phyloP scores from a whole-genome alignment of 805 yeast genomes.

The Isabelozyma gotoi region DNA sequence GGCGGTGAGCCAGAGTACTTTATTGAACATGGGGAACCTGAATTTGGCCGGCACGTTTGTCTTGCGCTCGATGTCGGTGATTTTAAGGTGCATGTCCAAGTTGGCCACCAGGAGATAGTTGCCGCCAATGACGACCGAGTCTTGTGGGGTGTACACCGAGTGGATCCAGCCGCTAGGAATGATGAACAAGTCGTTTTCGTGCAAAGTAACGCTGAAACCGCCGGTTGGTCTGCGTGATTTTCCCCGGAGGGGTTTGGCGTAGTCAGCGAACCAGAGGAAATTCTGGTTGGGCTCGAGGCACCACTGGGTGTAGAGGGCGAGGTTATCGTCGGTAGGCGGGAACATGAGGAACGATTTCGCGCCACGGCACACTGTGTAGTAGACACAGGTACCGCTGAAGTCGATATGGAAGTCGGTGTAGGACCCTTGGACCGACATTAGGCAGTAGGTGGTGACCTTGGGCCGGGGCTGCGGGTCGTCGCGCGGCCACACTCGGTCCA shows the following conservation, averaged over 20 bases:
- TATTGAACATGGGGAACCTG: slow-evolving; percentile 74
- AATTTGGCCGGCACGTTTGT: slow-evolving; percentile 76
- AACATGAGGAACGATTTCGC: slow-evolving; percentile 69
- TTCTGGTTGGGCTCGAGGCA: slow-evolving; percentile 64
- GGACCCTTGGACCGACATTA: slow-evolving; percentile 80
- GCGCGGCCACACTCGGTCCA: slow-evolving; percentile 60
- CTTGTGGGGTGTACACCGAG: slow-evolving; percentile 80
- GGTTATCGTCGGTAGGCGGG: slow-evolving; percentile 71
- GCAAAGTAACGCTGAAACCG: slow-evolving; percentile 55
- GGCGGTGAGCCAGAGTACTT: slow-evolving; percentile 68
- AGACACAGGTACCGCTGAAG: slow-evolving; percentile 91
- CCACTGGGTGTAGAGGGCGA: slow-evolving; percentile 69
- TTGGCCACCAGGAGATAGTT: slow-evolving; percentile 72
- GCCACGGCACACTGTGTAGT: slow-evolving; percentile 80
- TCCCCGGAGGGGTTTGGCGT: slow-evolving; percentile 30
- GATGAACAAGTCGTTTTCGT: slow-evolving; percentile 70
- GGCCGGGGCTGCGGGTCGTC: slow-evolving; percentile 41
- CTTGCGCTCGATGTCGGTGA: slow-evolving; percentile 59
- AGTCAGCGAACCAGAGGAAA: slow-evolving; percentile 62
- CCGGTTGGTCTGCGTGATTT: slow-evolving; percentile 24
- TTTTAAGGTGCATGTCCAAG: slow-evolving; percentile 59
- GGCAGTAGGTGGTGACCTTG: slow-evolving; percentile 70
- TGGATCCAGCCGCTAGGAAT: slow-evolving; percentile 95
- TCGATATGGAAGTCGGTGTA: slow-evolving; percentile 91
- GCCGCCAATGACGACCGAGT: slow-evolving; percentile 84